These are phyloP conservation scores for Artemisia tridentata DNA, from an alignment of 129 eudicot genomes.

Conservation along the genomic window DNA sequence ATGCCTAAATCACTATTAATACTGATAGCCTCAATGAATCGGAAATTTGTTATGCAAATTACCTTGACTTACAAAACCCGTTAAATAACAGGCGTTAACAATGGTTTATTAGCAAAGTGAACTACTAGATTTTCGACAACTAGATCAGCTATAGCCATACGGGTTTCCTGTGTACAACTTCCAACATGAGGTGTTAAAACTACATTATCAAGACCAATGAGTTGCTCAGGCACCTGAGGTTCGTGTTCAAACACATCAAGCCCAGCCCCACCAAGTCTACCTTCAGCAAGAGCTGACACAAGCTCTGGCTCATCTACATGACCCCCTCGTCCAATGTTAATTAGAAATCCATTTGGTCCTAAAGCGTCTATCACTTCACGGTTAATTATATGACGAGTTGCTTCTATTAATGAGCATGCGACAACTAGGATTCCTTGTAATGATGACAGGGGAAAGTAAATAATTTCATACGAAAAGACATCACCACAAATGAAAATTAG, in stretches of 20 bases:
- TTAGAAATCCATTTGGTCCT: conserved; percentile 71
- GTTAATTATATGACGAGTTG: conserved; percentile 60
- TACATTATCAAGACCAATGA: conserved; percentile 68
- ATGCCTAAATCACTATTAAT: too few species aligned
- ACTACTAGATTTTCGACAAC: conserved; percentile 88
- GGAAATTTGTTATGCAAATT: not conserved
- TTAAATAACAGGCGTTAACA: conserved; percentile 75
- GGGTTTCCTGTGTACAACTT: conserved; percentile 67
- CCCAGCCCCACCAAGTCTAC: conserved; percentile 88
- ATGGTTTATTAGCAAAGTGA: conserved; percentile 62
- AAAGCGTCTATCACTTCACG: conserved; percentile 72
- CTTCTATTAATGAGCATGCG: conserved; percentile 65
- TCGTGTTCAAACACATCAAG: conserved; percentile 90
- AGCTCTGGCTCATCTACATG: conserved; percentile 81
- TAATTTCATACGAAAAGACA: too few species aligned
- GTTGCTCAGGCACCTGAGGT: conserved; percentile 74
- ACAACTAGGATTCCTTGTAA: conserved; percentile 71
- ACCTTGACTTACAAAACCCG: too few species aligned
- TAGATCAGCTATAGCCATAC: conserved; percentile 88
- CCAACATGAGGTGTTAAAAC: conserved; percentile 86
- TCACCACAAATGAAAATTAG: too few species aligned
- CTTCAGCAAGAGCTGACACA: conserved; percentile 70
- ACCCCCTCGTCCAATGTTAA: conserved; percentile 85
- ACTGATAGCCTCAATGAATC: not conserved
- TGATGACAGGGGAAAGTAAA: too few species aligned